phyloP scores from a whole-genome alignment of 352 stramenopile genomes.

The Phytophthora cactorum region DNA sequence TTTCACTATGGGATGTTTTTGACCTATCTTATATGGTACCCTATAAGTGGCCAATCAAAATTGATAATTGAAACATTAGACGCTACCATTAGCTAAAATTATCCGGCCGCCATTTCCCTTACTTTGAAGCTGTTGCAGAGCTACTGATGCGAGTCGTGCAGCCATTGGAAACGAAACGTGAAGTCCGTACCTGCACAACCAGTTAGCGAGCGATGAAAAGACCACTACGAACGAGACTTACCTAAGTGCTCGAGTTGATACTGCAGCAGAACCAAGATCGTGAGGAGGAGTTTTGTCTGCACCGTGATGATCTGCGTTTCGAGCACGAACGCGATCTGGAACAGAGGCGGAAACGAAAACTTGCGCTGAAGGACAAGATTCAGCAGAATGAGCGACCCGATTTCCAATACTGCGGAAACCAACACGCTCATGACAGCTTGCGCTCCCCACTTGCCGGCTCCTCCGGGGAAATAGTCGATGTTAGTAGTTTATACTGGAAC shows the following conservation, averaged over 20 bases:
- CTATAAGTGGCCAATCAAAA: no score
- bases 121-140: no score
- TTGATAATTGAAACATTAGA: no score
- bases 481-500: conserved; percentile 2
- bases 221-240: not conserved
- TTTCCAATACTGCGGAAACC: conserved; percentile 39
- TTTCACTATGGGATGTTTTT: no score
- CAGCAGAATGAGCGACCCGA: conserved; percentile 35
- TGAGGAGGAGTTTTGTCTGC: conserved; percentile 7
- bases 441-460: conserved; percentile 7
- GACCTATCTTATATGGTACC: no score
- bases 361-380: conserved; percentile 32
- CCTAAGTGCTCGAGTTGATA: conserved; percentile 24
- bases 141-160: not conserved
- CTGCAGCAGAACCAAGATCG: conserved; percentile 13
- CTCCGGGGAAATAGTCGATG: conserved; percentile 37
- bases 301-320: conserved; percentile 27
- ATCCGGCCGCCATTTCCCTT: no score
- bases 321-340: conserved; percentile 48
- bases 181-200: not conserved
- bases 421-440: conserved; percentile 11
- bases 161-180: not conserved
- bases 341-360: conserved; percentile 37
- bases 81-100: no score
- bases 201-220: not conserved